These are phyloP conservation scores for Pelargonium citronellum DNA, from an alignment of 441 rosid genomes.

Conservation along the genomic window DNA sequence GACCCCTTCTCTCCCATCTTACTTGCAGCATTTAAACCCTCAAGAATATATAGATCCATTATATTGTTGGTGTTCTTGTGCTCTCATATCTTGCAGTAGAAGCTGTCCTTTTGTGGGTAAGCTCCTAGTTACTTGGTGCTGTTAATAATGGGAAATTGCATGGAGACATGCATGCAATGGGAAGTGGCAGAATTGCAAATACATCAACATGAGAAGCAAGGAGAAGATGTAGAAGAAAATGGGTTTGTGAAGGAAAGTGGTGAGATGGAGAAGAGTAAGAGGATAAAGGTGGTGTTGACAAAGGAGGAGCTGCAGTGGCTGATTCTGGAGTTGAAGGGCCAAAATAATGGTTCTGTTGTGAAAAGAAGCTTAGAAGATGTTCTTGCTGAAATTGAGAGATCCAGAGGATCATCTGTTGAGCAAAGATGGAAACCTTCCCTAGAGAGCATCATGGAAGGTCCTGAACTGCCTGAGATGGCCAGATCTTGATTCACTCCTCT, in stretches of 20 bases:
- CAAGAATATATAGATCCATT: too few relatives aligned
- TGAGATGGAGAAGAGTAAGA: slow-evolving; percentile 24
- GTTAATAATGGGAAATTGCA: slow-evolving; percentile 63
- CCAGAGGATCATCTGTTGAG: slow-evolving; percentile 16
- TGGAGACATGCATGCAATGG: slow-evolving; percentile 26
- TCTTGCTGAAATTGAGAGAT: slow-evolving; percentile 52
- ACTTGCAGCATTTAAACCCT: background rate
- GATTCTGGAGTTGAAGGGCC: slow-evolving; percentile 40
- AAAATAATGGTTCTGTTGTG: slow-evolving; percentile 21
- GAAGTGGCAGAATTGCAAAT: slow-evolving; percentile 22
- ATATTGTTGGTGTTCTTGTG: background rate
- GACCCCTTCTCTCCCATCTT: background rate
- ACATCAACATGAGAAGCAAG: slow-evolving; percentile 21
- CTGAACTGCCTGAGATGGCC: slow-evolving; percentile 23
- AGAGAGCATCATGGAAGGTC: slow-evolving; percentile 55
- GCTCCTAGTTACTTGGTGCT: background rate
- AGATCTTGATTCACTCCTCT: background rate
- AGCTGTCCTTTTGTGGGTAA: background rate
- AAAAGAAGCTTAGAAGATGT: slow-evolving; percentile 34
- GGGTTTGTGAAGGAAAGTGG: slow-evolving; percentile 19
- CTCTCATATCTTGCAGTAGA: background rate
- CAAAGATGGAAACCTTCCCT: slow-evolving; percentile 65
- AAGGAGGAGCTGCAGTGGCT: slow-evolving; percentile 67
- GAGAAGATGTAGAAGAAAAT: slow-evolving; percentile 14
- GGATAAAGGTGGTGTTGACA: slow-evolving; percentile 69